Conservation (phyloP, 208 protist species). For the Trypanosoma platydactyli region DNA sequence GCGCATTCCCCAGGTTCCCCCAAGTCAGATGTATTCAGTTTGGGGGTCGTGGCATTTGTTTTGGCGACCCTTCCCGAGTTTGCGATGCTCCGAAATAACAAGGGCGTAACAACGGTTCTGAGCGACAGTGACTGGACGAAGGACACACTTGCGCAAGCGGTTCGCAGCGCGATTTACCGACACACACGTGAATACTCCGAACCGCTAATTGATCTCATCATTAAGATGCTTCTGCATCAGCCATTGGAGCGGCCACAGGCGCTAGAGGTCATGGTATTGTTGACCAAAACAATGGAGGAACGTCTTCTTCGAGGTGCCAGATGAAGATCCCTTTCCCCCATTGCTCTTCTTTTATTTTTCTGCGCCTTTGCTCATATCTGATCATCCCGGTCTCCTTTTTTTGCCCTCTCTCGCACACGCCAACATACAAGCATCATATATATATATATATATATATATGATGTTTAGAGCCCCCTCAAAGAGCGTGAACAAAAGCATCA, state of each 20-base stretch:
- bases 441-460: constrained; percentile 26
- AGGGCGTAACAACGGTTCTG: constrained; percentile 51
- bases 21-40: constrained; percentile 86
- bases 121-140: constrained; percentile 57
- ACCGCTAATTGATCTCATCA: constrained; percentile 56
- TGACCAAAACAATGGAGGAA: constrained; percentile 63
- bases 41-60: constrained; percentile 80
- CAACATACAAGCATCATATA: too few relatives aligned
- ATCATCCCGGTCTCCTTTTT: neutral
- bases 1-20: constrained; percentile 41
- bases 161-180: constrained; percentile 41
- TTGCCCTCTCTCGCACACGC: constrained; percentile 21
- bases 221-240: constrained; percentile 65
- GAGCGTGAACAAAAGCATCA: too few relatives aligned
- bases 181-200: constrained; percentile 45
- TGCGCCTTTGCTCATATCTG: constrained; percentile 19
- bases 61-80: constrained; percentile 79
- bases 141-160: constrained; percentile 40
- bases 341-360: constrained; percentile 22
- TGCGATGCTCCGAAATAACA: constrained; percentile 48
- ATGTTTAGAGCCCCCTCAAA: neutral
- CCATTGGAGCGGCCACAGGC: constrained; percentile 50
- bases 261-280: constrained; percentile 35
- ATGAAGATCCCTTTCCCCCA: constrained; percentile 5
- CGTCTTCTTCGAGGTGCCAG: constrained; percentile 29